Evolutionary conservation across 1,139 yeast species (phyloP).

Genomic region (Pichia sp.): DNA sequence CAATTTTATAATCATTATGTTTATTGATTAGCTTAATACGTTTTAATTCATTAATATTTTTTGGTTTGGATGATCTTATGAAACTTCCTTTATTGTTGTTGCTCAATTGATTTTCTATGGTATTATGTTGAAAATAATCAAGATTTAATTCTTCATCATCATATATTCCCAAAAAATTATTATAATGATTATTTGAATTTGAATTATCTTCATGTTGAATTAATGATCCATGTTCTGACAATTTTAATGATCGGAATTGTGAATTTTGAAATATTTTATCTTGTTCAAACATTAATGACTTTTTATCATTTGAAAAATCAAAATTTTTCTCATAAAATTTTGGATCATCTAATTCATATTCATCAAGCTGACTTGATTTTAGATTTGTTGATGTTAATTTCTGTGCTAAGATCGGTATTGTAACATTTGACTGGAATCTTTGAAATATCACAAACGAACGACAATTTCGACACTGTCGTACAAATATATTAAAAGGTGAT

Average conservation of each 20-base stretch:
- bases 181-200: not conserved
- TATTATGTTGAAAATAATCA: too few relatives aligned
- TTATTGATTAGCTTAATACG: not conserved
- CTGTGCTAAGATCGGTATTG: not conserved
- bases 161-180: not conserved
- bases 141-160: constrained; percentile 11
- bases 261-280: constrained; percentile 5
- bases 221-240: constrained; percentile 14
- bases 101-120: not conserved
- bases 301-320: not conserved
- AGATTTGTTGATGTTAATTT: too few relatives aligned
- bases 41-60: constrained; percentile 2
- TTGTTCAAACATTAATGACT: not conserved
- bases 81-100: not conserved
- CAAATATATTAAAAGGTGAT: not conserved
- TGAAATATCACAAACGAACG: not conserved
- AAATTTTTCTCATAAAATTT: too few relatives aligned
- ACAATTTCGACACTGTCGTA: not conserved
- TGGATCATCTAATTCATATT: too few relatives aligned
- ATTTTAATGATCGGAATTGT: constrained; percentile 5
- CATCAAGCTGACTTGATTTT: too few relatives aligned
- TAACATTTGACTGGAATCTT: not conserved
- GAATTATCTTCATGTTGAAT: constrained; percentile 6
- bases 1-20: not conserved
- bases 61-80: not conserved